phyloP scores from a whole-genome alignment of 805 yeast species.

The Saccharomycopsis vini region DNA sequence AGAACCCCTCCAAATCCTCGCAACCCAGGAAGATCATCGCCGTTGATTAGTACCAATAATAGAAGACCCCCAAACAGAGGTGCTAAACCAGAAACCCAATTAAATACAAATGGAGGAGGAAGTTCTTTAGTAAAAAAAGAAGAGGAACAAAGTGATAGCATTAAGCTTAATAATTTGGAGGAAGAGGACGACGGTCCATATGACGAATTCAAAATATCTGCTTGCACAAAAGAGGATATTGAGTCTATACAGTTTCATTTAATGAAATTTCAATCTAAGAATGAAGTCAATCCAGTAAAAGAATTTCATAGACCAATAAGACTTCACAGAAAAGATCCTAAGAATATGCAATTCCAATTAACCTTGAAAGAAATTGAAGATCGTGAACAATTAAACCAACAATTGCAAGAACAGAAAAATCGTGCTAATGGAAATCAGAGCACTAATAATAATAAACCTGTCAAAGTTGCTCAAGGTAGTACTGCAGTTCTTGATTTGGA shows the following conservation, averaged over 20 bases:
- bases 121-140: not conserved
- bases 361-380: constrained; percentile 65
- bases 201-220: constrained; percentile 46
- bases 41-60: no score
- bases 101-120: not conserved
- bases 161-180: no score
- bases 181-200: not conserved
- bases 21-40: no score
- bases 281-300: constrained; percentile 58
- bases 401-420: constrained; percentile 21
- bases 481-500: constrained; percentile 22
- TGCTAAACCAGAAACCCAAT: no score
- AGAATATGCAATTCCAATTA: constrained; percentile 79
- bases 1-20: no score
- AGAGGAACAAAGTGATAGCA: no score
- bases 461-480: no score
- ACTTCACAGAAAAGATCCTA: constrained; percentile 88
- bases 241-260: constrained; percentile 71
- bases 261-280: constrained; percentile 67
- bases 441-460: not conserved
- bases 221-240: constrained; percentile 64
- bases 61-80: no score
- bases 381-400: constrained; percentile 33
- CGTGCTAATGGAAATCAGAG: not conserved
- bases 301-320: constrained; percentile 78